Evolutionary conservation across 768 basidiomycete species (phyloP).

Genomic region (Boletus rufocinnamomeus): DNA sequence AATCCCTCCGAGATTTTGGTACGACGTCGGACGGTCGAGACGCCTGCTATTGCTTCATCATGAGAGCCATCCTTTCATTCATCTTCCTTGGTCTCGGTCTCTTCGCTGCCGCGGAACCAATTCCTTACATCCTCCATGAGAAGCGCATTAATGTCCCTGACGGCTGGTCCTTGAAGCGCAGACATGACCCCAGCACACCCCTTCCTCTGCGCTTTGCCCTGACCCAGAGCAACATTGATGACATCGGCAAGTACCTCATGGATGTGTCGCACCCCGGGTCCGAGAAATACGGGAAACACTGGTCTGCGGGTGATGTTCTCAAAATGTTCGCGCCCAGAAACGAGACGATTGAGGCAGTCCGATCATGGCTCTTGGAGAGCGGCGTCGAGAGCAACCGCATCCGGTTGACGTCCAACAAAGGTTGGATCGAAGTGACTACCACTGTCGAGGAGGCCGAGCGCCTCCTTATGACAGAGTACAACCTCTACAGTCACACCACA

Average conservation of each 20-base stretch:
- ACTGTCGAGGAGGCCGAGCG: slow-evolving; percentile 37
- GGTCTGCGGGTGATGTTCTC: slow-evolving; percentile 29
- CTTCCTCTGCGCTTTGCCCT: slow-evolving; percentile 37
- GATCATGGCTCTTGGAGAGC: too few species aligned
- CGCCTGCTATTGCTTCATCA: slow-evolving; percentile 1
- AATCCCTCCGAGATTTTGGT: not conserved
- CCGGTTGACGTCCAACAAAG: slow-evolving; percentile 23
- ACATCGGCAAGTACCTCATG: too few species aligned
- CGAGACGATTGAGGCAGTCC: slow-evolving; percentile 30
- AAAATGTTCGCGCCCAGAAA: slow-evolving; percentile 32
- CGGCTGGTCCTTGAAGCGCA: slow-evolving; percentile 41
- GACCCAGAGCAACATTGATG: too few species aligned
- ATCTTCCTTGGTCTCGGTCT: slow-evolving; percentile 22
- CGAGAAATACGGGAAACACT: slow-evolving; percentile 36
- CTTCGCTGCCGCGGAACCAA: slow-evolving; percentile 19
- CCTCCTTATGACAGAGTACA: slow-evolving; percentile 39
- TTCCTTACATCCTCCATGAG: slow-evolving; percentile 39
- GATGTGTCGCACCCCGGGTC: slow-evolving; percentile 38
- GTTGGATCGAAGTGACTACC: slow-evolving; percentile 30
- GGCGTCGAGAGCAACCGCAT: too few species aligned
- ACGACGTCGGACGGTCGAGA: not conserved
- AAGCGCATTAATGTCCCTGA: slow-evolving; percentile 37
- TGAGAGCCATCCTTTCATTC: slow-evolving; percentile 20
- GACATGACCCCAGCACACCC: slow-evolving; percentile 34
- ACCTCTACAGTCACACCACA: slow-evolving; percentile 32